Conservation (phyloP, 345 rosid genomes). For the Eucalyptus cloeziana region DNA sequence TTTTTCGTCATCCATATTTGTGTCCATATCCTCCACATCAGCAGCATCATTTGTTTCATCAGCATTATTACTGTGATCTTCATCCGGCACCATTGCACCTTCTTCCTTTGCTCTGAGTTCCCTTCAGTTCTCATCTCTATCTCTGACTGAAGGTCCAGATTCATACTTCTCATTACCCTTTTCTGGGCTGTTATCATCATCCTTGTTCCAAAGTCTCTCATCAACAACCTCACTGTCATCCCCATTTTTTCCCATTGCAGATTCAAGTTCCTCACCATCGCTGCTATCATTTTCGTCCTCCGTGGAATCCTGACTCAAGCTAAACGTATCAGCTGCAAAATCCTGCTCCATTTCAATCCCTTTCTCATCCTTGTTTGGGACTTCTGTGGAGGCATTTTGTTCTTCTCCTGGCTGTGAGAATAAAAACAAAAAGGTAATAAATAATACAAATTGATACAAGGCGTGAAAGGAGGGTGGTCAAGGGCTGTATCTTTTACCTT, state of each 20-base stretch:
- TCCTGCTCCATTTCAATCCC: constrained; percentile 92
- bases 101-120: constrained; percentile 90
- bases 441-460: background rate
- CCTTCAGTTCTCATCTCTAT: constrained; percentile 34
- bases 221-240: constrained; percentile 54
- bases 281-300: constrained; percentile 35
- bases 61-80: constrained; percentile 36
- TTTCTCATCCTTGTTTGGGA: constrained; percentile 48
- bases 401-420: constrained; percentile 47
- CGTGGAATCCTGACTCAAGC: constrained; percentile 68
- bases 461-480: background rate
- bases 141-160: constrained; percentile 60
- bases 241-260: constrained; percentile 72
- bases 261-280: constrained; percentile 62
- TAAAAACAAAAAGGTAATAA: background rate
- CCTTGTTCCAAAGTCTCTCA: constrained; percentile 64
- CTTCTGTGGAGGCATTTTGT: constrained; percentile 45
- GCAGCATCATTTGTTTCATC: constrained; percentile 27
- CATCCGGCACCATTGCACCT: constrained; percentile 17
- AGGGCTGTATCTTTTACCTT: constrained; percentile 31
- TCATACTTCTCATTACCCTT: constrained; percentile 59
- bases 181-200: constrained; percentile 44
- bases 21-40: constrained; percentile 32
- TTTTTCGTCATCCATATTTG: constrained; percentile 49
- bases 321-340: constrained; percentile 54